These are phyloP conservation scores for Amoebophrya sp. DNA, from an alignment of 169 alveolate species.

Conservation along the genomic window DNA sequence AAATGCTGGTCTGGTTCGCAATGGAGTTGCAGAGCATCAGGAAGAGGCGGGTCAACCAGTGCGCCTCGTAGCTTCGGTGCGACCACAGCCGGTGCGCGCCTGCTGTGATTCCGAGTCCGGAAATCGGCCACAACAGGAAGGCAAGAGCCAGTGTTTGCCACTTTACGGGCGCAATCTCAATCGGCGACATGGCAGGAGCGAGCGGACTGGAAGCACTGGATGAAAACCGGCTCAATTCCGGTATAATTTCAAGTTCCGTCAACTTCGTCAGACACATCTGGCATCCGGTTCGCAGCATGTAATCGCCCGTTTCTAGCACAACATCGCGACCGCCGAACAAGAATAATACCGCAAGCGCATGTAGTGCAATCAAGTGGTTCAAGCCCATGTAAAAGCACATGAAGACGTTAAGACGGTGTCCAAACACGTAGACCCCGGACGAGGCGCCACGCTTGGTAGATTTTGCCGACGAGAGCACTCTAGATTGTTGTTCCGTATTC, in stretches of 20 bases:
- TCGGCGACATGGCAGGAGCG: not conserved
- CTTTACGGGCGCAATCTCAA: not conserved
- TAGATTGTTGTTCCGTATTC: too few relatives aligned
- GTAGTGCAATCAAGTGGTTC: not conserved
- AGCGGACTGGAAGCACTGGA: too few relatives aligned
- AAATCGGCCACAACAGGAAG: slow-evolving; percentile 51
- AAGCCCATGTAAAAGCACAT: not conserved
- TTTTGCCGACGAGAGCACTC: not conserved
- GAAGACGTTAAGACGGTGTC: not conserved
- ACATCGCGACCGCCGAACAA: not conserved
- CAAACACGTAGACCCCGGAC: not conserved
- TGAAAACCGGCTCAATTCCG: too few relatives aligned
- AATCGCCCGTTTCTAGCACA: not conserved
- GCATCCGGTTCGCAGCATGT: not conserved
- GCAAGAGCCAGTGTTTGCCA: not conserved
- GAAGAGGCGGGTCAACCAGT: slow-evolving; percentile 52
- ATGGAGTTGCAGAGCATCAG: slow-evolving; percentile 63
- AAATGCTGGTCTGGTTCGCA: slow-evolving; percentile 70
- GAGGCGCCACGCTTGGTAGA: not conserved
- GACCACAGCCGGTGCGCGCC: slow-evolving; percentile 80
- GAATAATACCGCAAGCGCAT: not conserved
- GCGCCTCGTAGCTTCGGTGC: slow-evolving; percentile 69
- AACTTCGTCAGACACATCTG: not conserved
- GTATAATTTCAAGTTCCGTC: not conserved
- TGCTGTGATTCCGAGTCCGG: slow-evolving; percentile 73